phyloP scores from a whole-genome alignment of 2,329 filamentous ascomycete species.

The Emergomyces pasteurianus region DNA sequence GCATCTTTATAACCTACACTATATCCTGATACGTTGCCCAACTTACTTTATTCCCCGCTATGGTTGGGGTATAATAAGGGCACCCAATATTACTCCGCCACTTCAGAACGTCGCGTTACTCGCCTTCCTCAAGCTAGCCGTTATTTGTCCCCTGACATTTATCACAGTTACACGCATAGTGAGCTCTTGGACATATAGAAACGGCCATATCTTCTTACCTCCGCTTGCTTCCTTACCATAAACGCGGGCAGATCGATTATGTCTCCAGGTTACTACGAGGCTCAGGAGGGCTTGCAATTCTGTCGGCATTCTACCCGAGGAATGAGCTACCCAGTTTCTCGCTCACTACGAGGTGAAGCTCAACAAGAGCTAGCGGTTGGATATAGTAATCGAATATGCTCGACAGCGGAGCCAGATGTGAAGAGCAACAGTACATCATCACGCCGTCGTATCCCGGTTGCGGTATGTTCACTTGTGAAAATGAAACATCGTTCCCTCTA shows the following conservation, averaged over 20 bases:
- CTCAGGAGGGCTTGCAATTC: constrained; percentile 15
- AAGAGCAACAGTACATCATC: constrained; percentile 26
- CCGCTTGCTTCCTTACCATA: not conserved
- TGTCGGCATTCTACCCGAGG: constrained; percentile 16
- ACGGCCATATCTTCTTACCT: constrained; percentile 3
- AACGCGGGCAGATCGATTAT: constrained; percentile 11
- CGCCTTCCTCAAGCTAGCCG: not conserved
- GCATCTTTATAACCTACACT: not conserved
- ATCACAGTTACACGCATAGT: not conserved
- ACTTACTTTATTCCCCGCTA: not conserved
- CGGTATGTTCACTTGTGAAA: constrained; percentile 25
- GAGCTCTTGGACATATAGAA: constrained; percentile 2
- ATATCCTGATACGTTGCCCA: not conserved
- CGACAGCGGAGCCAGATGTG: constrained; percentile 21
- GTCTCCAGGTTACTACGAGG: constrained; percentile 15
- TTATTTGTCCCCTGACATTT: not conserved
- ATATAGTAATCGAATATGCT: constrained; percentile 12
- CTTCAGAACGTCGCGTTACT: not conserved
- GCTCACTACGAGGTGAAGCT: constrained; percentile 14
- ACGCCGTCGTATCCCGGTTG: constrained; percentile 43
- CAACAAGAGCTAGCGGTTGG: constrained; percentile 15
- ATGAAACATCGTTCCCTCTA: not conserved
- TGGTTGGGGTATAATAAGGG: not conserved
- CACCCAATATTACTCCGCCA: not conserved
- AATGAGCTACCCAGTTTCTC: constrained; percentile 15